These are phyloP conservation scores for Penicillium capsulatum DNA, from an alignment of 2,329 filamentous ascomycete genomes.

Conservation along the genomic window DNA sequence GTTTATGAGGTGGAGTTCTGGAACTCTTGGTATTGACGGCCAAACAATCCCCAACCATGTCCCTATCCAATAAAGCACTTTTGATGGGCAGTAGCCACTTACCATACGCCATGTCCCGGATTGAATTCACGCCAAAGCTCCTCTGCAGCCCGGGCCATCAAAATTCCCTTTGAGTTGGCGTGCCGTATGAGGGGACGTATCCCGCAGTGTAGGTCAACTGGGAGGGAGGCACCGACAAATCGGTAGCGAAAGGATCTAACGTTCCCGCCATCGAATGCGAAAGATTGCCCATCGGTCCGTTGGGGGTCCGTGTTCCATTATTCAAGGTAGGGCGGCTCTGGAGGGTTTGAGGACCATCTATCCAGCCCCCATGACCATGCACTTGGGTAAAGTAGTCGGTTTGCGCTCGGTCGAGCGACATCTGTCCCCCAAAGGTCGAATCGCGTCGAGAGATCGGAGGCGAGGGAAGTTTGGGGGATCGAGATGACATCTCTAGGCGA, in stretches of 20 bases:
- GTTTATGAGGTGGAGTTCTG: no score
- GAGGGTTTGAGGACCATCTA: conserved; percentile 24
- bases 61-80: no score
- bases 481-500: conserved; percentile 30
- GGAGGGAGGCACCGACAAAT: conserved; percentile 27
- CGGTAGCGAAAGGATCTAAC: conserved; percentile 29
- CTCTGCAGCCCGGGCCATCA: conserved; percentile 6
- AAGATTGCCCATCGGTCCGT: conserved; percentile 20
- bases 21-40: no score
- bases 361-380: conserved; percentile 28
- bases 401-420: conserved; percentile 26
- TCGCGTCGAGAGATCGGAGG: conserved; percentile 36
- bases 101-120: no score
- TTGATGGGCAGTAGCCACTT: no score
- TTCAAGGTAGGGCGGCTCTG: conserved; percentile 22
- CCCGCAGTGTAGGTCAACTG: conserved; percentile 29
- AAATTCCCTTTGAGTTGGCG: conserved; percentile 29
- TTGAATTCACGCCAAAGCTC: no score
- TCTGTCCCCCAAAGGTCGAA: conserved; percentile 30
- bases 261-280: conserved; percentile 25
- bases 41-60: no score
- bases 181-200: conserved; percentile 25
- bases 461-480: conserved; percentile 36
- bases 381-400: conserved; percentile 29
- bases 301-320: conserved; percentile 23